A percentile compares a stretch with the other conserved stretches of the same genome.
Evolutionary conservation across 345 rosid genomes (phyloP).

Genomic region (Geranium brycei): DNA sequence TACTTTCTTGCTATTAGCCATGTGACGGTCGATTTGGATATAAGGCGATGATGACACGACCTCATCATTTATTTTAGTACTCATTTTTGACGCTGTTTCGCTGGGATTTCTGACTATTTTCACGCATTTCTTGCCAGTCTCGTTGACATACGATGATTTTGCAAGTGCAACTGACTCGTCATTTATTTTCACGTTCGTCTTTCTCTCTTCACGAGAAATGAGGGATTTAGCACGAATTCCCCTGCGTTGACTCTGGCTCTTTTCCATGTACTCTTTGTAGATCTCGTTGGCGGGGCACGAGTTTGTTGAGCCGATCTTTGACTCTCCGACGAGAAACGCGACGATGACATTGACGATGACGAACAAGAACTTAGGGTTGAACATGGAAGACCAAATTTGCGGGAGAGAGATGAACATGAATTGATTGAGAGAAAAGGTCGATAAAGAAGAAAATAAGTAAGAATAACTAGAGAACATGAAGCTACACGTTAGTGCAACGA

Average conservation of each 20-base stretch:
- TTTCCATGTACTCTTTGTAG: constrained; percentile 36
- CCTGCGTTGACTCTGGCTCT: constrained; percentile 12
- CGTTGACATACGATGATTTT: too few relatives aligned
- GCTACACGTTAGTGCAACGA: constrained; percentile 19
- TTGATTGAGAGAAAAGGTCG: constrained; percentile 16
- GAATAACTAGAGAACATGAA: constrained; percentile 12
- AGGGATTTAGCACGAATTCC: background rate
- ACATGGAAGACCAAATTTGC: constrained; percentile 13
- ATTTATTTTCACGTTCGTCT: background rate
- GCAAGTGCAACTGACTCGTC: background rate
- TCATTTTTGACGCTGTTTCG: too few relatives aligned
- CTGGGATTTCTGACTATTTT: too few relatives aligned
- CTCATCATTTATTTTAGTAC: too few relatives aligned
- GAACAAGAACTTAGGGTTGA: constrained; percentile 35
- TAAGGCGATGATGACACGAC: too few relatives aligned
- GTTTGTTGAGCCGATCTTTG: constrained; percentile 13
- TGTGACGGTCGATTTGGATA: too few relatives aligned
- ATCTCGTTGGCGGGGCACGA: constrained; percentile 10
- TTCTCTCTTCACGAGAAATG: constrained; percentile 6
- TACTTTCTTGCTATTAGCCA: background rate
- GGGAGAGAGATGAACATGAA: constrained; percentile 18
- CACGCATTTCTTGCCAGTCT: too few relatives aligned
- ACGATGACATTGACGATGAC: constrained; percentile 40
- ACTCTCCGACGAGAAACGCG: constrained; percentile 38
- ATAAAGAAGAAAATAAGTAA: constrained; percentile 13